Percentiles rank a stretch among this genome's conserved stretches.
Evolutionary conservation across 768 basidiomycete genomes (phyloP).

Genomic region (Psilocybe azurescens): DNA sequence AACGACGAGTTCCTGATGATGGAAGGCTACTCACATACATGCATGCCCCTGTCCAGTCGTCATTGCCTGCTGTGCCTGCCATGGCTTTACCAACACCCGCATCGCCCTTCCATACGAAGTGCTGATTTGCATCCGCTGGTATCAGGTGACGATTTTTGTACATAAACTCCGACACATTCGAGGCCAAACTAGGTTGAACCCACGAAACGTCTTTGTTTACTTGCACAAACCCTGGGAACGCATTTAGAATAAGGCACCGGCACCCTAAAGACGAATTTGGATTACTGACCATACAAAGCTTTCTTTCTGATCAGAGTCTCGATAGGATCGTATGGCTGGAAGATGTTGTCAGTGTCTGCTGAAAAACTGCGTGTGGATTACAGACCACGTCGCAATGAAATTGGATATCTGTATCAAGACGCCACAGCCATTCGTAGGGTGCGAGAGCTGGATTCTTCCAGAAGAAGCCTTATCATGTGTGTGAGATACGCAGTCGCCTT

Average conservation of each 20-base stretch:
- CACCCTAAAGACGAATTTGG: not conserved
- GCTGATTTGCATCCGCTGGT: slow-evolving; percentile 28
- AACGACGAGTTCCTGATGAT: not conserved
- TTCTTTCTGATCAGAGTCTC: slow-evolving; percentile 27
- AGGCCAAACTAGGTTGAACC: slow-evolving; percentile 33
- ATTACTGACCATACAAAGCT: slow-evolving; percentile 27
- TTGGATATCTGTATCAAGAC: slow-evolving; percentile 35
- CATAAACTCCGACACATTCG: slow-evolving; percentile 33
- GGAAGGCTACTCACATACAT: slow-evolving; percentile 33
- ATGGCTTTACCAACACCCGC: slow-evolving; percentile 28
- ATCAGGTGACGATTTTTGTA: slow-evolving; percentile 14
- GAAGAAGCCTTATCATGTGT: slow-evolving; percentile 29
- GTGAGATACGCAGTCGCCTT: not conserved
- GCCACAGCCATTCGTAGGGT: slow-evolving; percentile 35
- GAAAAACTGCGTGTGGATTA: not conserved
- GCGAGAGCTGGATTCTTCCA: slow-evolving; percentile 32
- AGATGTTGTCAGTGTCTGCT: too few relatives aligned
- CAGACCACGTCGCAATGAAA: slow-evolving; percentile 37
- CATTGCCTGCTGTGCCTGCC: slow-evolving; percentile 27
- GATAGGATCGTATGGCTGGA: slow-evolving; percentile 34
- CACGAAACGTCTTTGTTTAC: slow-evolving; percentile 28
- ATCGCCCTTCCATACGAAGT: slow-evolving; percentile 28
- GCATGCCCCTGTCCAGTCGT: slow-evolving; percentile 31
- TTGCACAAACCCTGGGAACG: slow-evolving; percentile 32
- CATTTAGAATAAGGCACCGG: not conserved